Evolutionary conservation across 169 alveolate genomes (phyloP), one percentile per base, ranked within the genome.

Genomic region (Plasmodium gonderi): DNA sequence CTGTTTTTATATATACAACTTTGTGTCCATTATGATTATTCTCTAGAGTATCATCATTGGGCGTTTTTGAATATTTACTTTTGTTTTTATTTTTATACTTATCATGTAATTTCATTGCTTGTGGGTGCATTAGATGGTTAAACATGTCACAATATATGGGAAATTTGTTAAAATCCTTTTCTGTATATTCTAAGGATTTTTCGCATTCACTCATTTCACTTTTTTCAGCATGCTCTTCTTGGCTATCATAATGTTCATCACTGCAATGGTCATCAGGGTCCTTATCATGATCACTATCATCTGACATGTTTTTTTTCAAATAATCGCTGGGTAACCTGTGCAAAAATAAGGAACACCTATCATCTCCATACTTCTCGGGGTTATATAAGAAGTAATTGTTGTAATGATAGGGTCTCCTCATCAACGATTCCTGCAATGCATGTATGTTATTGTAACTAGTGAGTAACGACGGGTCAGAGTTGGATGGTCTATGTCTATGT

Each of bases 361-460:
- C 65, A 83, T 83, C 75, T 36, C 92, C 82, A 76, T 69, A 83
- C 44, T 83, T 83, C 40, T 83, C 92, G n/a, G 83, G 92, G 60
- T 83, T 83, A 74, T 83, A 44, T 64, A 83, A 83, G 42, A 69
- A 83, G 38, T 83, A 83, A 36, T 36, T 83, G 38, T 92, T 91
- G 44, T 94, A 96, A 80, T 94, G 93, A 65, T 95, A 95, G 23
- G 96, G 97, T 60, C 49, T 90, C 38, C 92, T 79, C 72, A 72
- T 69, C n/a, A 95, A 20, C 14, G 97, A 76, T 29, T 94, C 96
- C 80, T 95, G 97, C 17, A 95, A 77, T 14, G 97, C 96, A 31
- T 94, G 95, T 64, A 83, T 80, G 49, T 94, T 92, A 68, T 92
- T 75, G 67, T 94, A 95, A 36, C 94, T 94, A 5, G 97, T 95